Evolutionary conservation across 495 filamentous ascomycete species (phyloP).

Genomic region (Xeromyces bisporus): DNA sequence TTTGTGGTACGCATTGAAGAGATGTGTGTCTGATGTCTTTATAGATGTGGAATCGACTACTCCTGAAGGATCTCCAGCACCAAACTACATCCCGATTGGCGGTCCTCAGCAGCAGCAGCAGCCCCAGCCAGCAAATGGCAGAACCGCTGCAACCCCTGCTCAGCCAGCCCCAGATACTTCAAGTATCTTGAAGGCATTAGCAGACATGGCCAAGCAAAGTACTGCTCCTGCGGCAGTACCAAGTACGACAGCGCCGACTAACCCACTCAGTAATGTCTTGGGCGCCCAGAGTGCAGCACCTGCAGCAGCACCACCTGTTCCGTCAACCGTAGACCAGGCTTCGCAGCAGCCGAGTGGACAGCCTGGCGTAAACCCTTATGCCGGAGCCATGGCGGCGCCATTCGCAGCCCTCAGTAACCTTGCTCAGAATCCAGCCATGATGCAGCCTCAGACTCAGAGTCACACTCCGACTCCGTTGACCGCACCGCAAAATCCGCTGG

Average conservation of each 20-base stretch:
- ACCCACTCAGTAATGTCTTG: slow-evolving; percentile 40
- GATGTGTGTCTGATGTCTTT: slow-evolving; percentile 15
- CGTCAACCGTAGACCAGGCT: slow-evolving; percentile 32
- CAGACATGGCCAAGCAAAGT: slow-evolving; percentile 74
- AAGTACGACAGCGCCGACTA: slow-evolving; percentile 30
- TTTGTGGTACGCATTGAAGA: background rate
- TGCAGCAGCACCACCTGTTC: slow-evolving; percentile 22
- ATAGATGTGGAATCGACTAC: slow-evolving; percentile 56
- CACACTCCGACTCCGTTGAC: slow-evolving; percentile 25
- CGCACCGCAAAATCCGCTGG: slow-evolving; percentile 27
- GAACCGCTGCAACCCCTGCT: slow-evolving; percentile 18
- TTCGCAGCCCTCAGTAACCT: slow-evolving; percentile 27
- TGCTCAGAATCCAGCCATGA: slow-evolving; percentile 23
- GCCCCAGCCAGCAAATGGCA: slow-evolving; percentile 22
- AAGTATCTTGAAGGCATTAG: slow-evolving; percentile 64
- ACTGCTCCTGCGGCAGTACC: slow-evolving; percentile 40
- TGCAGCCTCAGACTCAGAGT: slow-evolving; percentile 31
- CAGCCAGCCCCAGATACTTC: slow-evolving; percentile 40
- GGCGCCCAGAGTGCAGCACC: slow-evolving; percentile 29
- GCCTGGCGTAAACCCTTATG: slow-evolving; percentile 43
- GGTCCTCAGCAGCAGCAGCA: slow-evolving; percentile 20
- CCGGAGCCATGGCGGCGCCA: slow-evolving; percentile 32
- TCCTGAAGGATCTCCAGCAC: slow-evolving; percentile 60
- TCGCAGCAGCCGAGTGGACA: slow-evolving; percentile 27
- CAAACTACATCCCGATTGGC: slow-evolving; percentile 27